Percentiles rank a stretch among this genome's conserved stretches.
Conservation (phyloP, 768 basidiomycete species). For the Macrolepiota albuminosa region DNA sequence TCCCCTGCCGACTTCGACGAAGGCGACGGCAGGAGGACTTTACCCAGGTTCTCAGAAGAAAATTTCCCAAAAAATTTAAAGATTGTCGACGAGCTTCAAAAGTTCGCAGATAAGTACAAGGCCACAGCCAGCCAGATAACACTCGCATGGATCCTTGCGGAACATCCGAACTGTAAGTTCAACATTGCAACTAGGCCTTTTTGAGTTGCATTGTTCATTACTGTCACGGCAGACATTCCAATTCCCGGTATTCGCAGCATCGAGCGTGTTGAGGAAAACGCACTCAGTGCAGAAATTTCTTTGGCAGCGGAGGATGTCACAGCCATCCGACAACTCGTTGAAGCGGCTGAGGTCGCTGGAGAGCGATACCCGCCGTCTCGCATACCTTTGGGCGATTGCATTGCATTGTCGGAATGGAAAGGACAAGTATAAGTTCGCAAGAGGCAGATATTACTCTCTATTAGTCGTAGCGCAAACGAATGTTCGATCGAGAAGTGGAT, state of each 20-base stretch:
- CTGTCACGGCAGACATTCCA: neutral
- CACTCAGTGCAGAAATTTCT: constrained; percentile 13
- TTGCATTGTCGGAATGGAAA: constrained; percentile 15
- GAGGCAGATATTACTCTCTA: neutral
- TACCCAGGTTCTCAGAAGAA: constrained; percentile 34
- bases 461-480: neutral
- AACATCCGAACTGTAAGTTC: constrained; percentile 16
- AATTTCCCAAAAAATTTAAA: constrained; percentile 39
- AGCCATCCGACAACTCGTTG: constrained; percentile 18
- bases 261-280: constrained; percentile 20
- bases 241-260: constrained; percentile 5
- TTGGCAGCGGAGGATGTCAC: constrained; percentile 17
- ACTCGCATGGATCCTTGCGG: constrained; percentile 42
- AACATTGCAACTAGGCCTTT: neutral
- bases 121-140: constrained; percentile 39
- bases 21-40: constrained; percentile 28
- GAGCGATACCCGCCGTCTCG: constrained; percentile 15
- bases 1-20: constrained; percentile 36
- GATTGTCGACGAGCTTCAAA: constrained; percentile 29
- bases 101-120: constrained; percentile 28
- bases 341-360: constrained; percentile 16
- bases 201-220: neutral
- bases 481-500: no score
- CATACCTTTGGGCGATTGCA: constrained; percentile 17
- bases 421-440: constrained; percentile 1